These are phyloP conservation scores for Xylaria sp. DNA, from an alignment of 2,329 filamentous ascomycete species.

Conservation along the genomic window DNA sequence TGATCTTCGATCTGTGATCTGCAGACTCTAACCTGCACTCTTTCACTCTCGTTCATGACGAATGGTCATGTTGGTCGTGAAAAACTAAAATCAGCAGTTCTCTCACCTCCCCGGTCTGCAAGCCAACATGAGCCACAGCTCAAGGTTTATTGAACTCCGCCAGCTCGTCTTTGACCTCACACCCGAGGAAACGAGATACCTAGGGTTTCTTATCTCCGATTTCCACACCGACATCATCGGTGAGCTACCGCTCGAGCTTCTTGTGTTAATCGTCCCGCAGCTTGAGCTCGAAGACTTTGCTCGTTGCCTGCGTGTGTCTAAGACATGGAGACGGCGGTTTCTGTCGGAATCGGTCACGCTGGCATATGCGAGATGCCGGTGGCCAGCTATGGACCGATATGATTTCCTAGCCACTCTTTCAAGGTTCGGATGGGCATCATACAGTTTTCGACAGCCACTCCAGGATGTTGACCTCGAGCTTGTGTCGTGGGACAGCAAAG, in stretches of 20 bases:
- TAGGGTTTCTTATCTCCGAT: constrained; percentile 29
- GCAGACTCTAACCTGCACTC: too few relatives aligned
- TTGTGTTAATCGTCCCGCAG: constrained; percentile 24
- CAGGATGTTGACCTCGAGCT: background rate
- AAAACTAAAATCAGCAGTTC: too few relatives aligned
- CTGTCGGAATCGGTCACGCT: constrained; percentile 28
- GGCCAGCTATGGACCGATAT: constrained; percentile 27
- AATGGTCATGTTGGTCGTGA: too few relatives aligned
- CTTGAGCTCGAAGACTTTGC: constrained; percentile 27
- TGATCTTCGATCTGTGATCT: too few relatives aligned
- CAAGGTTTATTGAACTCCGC: constrained; percentile 15
- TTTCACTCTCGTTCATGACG: too few relatives aligned
- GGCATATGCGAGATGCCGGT: constrained; percentile 13
- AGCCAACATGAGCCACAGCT: background rate
- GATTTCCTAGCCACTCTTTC: constrained; percentile 13
- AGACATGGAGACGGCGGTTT: constrained; percentile 33
- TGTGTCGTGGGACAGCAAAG: background rate
- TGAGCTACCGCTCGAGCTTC: constrained; percentile 35
- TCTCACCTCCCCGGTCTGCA: too few relatives aligned
- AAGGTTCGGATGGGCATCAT: background rate
- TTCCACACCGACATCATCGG: constrained; percentile 26
- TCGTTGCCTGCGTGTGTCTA: constrained; percentile 34
- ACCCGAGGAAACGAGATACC: constrained; percentile 29
- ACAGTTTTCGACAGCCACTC: background rate
- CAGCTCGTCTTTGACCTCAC: constrained; percentile 25